Conservation (phyloP, 805 yeast genomes). For the Kazachstania viticola region DNA sequence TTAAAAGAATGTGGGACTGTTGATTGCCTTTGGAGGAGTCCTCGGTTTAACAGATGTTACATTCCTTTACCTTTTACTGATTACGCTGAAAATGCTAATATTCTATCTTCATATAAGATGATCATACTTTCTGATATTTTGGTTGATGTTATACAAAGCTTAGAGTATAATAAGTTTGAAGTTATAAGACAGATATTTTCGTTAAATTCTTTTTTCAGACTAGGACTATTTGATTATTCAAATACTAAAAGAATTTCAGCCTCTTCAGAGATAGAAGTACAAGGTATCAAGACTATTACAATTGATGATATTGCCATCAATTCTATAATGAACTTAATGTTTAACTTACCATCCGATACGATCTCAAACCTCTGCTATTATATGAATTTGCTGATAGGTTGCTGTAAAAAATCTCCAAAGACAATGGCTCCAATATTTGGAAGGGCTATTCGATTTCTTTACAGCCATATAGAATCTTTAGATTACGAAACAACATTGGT, state of each 20-base stretch:
- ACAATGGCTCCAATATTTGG: conserved; percentile 87
- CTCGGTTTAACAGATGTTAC: conserved; percentile 42
- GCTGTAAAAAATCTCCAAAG: conserved; percentile 63
- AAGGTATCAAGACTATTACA: conserved; percentile 70
- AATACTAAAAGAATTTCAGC: too few relatives aligned
- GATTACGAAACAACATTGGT: conserved; percentile 63
- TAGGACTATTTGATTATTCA: conserved; percentile 41
- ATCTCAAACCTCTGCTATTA: conserved; percentile 54
- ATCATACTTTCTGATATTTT: conserved; percentile 60
- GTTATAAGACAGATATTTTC: conserved; percentile 69
- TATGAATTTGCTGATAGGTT: conserved; percentile 65
- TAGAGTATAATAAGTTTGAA: conserved; percentile 78
- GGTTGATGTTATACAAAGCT: conserved; percentile 54
- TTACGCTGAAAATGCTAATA: conserved; percentile 44
- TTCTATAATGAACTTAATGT: conserved; percentile 60
- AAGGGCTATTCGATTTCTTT: conserved; percentile 70
- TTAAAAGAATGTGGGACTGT: conserved; percentile 31
- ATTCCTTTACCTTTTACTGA: conserved; percentile 39
- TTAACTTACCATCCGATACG: conserved; percentile 51
- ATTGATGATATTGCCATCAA: conserved; percentile 79
- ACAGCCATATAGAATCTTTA: conserved; percentile 43
- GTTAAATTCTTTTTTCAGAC: conserved; percentile 55
- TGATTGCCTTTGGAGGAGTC: conserved; percentile 51
- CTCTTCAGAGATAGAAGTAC: too few relatives aligned
- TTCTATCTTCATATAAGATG: conserved; percentile 38